Conservation (phyloP, 345 rosid genomes). For the Cochlearia excelsa region DNA sequence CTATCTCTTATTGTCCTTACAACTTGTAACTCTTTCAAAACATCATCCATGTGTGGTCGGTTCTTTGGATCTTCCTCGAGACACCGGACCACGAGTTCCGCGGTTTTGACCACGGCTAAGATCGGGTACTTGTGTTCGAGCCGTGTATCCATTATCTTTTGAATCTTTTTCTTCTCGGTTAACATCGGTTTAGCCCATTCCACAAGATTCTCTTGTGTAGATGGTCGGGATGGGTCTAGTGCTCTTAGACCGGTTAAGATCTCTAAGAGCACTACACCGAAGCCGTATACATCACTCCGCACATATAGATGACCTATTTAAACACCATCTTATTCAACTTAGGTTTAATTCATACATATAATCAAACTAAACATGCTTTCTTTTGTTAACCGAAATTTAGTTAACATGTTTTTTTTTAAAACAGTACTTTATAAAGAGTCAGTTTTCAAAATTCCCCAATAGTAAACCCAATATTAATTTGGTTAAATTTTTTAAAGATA, state of each 20-base stretch:
- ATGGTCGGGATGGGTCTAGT: conserved; percentile 55
- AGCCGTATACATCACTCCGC: conserved; percentile 81
- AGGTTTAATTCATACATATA: too few species aligned
- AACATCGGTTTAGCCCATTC: conserved; percentile 61
- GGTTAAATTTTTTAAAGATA: too few species aligned
- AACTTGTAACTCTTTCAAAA: conserved; percentile 40
- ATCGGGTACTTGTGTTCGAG: conserved; percentile 53
- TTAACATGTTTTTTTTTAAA: too few species aligned
- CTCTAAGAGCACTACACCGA: conserved; percentile 78
- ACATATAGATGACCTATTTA: conserved; percentile 74
- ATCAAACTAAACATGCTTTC: too few species aligned
- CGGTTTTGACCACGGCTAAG: conserved; percentile 45
- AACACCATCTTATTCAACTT: not conserved
- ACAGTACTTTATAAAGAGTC: too few species aligned
- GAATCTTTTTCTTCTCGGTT: conserved; percentile 45
- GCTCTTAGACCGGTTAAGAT: conserved; percentile 66
- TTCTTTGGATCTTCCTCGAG: conserved; percentile 57
- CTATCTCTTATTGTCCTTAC: conserved; percentile 37
- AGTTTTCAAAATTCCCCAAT: too few species aligned
- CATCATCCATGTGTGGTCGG: conserved; percentile 73
- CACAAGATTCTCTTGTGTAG: conserved; percentile 44
- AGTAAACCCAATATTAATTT: too few species aligned
- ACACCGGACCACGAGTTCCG: conserved; percentile 50
- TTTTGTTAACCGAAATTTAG: too few species aligned
- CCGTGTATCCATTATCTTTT: conserved; percentile 68